Evolutionary conservation across 192 early-diverging fungal genomes (phyloP).

Genomic region (Coemansia sp.): DNA sequence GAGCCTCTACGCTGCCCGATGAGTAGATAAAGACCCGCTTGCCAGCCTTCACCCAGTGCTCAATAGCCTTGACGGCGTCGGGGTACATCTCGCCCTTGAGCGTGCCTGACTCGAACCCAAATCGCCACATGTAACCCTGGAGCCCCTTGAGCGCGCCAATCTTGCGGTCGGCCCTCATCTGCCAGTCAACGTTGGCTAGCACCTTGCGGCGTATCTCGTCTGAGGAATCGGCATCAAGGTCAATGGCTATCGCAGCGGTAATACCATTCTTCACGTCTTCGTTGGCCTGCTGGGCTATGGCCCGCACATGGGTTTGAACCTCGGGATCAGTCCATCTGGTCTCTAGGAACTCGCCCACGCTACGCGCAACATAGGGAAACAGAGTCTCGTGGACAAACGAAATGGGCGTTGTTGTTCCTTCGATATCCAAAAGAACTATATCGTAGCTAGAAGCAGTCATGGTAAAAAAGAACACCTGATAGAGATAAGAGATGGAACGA

Average conservation of each 20-base stretch:
- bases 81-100: conserved; percentile 77
- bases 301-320: conserved; percentile 48
- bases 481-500: neutral
- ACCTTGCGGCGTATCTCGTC: conserved; percentile 23
- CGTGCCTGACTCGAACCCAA: conserved; percentile 74
- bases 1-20: conserved; percentile 89
- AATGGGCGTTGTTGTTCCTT: conserved; percentile 96
- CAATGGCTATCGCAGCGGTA: conserved; percentile 6
- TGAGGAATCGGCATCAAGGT: conserved; percentile 13
- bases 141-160: conserved; percentile 85
- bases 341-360: conserved; percentile 67
- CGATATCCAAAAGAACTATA: conserved; percentile 75
- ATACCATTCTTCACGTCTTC: conserved; percentile 21
- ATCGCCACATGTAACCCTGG: conserved; percentile 96
- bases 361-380: conserved; percentile 81
- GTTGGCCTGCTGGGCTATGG: conserved; percentile 56
- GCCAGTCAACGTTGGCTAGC: conserved; percentile 68
- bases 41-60: conserved; percentile 62
- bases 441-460: conserved; percentile 18
- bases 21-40: conserved; percentile 91
- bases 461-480: neutral
- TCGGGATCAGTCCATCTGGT: conserved; percentile 53
- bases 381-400: conserved; percentile 92
- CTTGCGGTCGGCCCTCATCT: conserved; percentile 87
- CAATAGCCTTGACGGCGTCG: conserved; percentile 80